A percentile compares a stretch with the other conserved stretches of the same genome.
phyloP scores from a whole-genome alignment of 192 early-diverging fungal genomes.

The Diversispora epigaea region DNA sequence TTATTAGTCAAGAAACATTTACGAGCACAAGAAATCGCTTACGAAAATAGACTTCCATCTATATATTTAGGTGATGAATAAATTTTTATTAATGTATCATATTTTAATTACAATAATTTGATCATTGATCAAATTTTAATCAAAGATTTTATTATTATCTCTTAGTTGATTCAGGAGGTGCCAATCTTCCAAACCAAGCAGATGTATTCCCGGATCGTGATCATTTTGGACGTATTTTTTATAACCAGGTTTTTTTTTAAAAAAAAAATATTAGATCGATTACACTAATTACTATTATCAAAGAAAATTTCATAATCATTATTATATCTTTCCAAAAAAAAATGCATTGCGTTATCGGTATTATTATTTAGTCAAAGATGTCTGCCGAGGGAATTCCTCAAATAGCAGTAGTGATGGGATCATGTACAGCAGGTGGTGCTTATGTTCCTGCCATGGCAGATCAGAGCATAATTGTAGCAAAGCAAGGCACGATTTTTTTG shows the following conservation, averaged over 20 bases:
- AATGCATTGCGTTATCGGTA: too few relatives aligned
- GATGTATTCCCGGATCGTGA: conserved; percentile 96
- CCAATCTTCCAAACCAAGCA: conserved; percentile 89
- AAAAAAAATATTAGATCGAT: background rate
- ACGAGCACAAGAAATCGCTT: conserved; percentile 94
- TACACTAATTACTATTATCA: background rate
- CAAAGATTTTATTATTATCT: background rate
- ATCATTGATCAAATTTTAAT: too few relatives aligned
- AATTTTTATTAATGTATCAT: background rate
- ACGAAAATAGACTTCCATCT: conserved; percentile 90
- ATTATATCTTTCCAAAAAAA: background rate
- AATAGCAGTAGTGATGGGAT: conserved; percentile 96
- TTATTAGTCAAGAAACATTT: conserved; percentile 92
- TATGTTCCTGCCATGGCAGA: conserved; percentile 99
- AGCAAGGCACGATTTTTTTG: conserved; percentile 96
- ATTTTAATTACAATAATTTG: background rate
- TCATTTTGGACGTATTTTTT: conserved; percentile 95
- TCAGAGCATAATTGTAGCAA: conserved; percentile 93
- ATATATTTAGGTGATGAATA: conserved; percentile 71
- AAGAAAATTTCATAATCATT: background rate
- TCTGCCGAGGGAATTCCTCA: conserved; percentile 84
- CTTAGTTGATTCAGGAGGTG: conserved; percentile 90
- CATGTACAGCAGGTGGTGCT: conserved; percentile 95
- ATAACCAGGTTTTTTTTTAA: conserved; percentile 71
- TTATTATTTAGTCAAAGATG: conserved; percentile 60